phyloP scores from a whole-genome alignment of 495 filamentous ascomycete genomes.

The Hyaloscypha bicolor region DNA sequence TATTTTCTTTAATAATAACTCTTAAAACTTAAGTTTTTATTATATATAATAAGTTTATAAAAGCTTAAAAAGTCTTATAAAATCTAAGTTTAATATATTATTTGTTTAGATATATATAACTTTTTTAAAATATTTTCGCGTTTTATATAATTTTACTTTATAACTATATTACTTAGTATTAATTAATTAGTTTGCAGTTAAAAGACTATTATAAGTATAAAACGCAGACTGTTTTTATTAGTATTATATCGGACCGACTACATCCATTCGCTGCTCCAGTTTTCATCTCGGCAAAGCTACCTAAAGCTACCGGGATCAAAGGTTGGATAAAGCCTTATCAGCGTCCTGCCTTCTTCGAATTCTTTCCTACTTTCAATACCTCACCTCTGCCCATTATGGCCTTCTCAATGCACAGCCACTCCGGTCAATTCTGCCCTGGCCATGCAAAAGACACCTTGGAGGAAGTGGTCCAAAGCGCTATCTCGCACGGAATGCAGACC shows the following conservation, averaged over 20 bases:
- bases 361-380: background rate
- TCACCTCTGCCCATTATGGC: constrained; percentile 62
- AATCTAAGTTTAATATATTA: no score
- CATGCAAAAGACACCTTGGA: constrained; percentile 87
- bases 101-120: no score
- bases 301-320: background rate
- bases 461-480: constrained; percentile 78
- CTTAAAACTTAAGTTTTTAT: no score
- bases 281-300: background rate
- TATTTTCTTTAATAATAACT: no score
- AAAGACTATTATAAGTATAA: background rate
- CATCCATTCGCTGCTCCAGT: background rate
- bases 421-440: constrained; percentile 90
- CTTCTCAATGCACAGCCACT: constrained; percentile 98
- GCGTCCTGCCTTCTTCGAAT: background rate
- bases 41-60: no score
- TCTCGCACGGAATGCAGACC: constrained; percentile 72
- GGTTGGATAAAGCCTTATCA: constrained; percentile 3
- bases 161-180: no score
- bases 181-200: no score
- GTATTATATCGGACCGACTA: no score
- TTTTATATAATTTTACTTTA: no score
- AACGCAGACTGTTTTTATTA: no score
- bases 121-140: no score
- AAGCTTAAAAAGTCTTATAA: no score